Evolutionary conservation across 345 rosid species (phyloP), one percentile per base, ranked within the genome.

Genomic region (Eucalyptus erythrocorys): DNA sequence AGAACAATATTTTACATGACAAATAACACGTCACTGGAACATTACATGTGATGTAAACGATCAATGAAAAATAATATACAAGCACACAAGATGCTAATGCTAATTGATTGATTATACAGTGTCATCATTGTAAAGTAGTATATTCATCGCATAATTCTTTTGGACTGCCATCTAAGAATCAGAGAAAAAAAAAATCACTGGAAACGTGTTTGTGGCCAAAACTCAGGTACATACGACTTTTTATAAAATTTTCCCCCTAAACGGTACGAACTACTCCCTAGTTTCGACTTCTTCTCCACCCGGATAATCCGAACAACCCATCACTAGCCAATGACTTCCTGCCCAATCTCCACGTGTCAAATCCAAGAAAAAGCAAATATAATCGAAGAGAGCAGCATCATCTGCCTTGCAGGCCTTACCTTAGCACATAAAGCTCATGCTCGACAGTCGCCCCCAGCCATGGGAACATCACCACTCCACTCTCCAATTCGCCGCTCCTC

Each of bases 401-500:
- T 57, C 64, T 0, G 53, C 2, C 21, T 49, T 2, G 6, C 51
- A 49, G 2, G 5, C 50, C 61, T 24, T 9, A 14, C 50, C 61
- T 24, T 9, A 24, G 2, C 61, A 2, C 61, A 2, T 5, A 24
- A 57, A 57, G 64, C 64, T 57, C 64, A 26, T 13, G 0, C n/a
- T 26, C 49, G 48, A 47, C 48, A 47, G 48, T 47, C 30, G n/a
- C 66, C 66, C 11, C 4, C 51, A 10, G 89, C 95, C 92, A 95
- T 91, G 96, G 37, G 95, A 66, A 90, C 95, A 85, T 91, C 96
- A 51, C 55, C 91, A 24, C 80, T 95, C 3, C 94, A 88, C 92
- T 89, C 96, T 30, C 90, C 95, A 42, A 42, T 93, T 89, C 92
- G 94, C 90, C 90, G 93, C 79, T 90, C 95, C 21, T 92, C 95